Evolutionary conservation across 83 land plant species (phyloP).

Genomic region (Larix sibirica): DNA sequence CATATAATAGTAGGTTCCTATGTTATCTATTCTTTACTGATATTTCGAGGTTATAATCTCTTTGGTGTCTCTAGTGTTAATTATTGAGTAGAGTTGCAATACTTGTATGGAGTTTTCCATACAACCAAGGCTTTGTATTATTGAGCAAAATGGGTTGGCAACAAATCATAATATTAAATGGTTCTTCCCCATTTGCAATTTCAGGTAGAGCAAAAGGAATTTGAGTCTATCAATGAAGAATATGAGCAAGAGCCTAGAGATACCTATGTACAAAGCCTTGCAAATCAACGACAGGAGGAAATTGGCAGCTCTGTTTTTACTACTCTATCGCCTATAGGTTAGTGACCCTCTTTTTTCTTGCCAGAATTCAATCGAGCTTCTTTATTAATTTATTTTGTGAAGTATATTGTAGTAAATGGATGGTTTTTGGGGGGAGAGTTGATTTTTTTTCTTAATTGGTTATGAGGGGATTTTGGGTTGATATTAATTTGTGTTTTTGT

Average conservation of each 20-base stretch:
- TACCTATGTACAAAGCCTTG: slow-evolving; percentile 6
- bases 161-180: no score
- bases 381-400: slow-evolving; percentile 11
- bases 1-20: no score
- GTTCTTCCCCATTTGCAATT: background rate
- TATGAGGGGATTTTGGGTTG: background rate
- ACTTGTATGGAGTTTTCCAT: no score
- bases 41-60: no score
- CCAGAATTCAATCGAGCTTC: background rate
- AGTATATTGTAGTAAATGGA: no score
- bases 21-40: no score
- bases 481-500: background rate
- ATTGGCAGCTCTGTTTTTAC: background rate
- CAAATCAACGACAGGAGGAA: background rate
- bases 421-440: no score
- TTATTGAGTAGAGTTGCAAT: no score
- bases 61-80: no score
- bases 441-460: no score
- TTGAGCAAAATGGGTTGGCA: no score
- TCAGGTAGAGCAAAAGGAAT: slow-evolving; percentile 23
- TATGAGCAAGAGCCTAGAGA: slow-evolving; percentile 20
- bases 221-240: slow-evolving; percentile 26
- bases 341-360: background rate
- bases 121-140: no score
- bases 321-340: slow-evolving; percentile 6